Percentiles rank a stretch among this genome's conserved stretches.
Evolutionary conservation across 495 filamentous ascomycete species (phyloP).

Genomic region (Talaromyces nanjingensis): DNA sequence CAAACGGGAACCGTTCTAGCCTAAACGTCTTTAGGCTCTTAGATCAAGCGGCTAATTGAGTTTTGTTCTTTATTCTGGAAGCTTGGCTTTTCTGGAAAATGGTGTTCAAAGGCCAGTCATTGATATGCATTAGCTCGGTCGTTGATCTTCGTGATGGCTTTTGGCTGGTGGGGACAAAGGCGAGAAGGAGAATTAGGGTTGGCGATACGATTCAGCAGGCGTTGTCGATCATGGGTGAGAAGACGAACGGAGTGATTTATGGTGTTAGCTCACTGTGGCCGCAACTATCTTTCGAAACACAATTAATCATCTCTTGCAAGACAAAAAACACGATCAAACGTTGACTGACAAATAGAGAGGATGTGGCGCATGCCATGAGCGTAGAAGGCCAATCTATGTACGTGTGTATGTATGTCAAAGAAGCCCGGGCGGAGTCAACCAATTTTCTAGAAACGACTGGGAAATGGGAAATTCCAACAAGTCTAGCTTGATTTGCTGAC

Average conservation of each 20-base stretch:
- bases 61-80: not conserved
- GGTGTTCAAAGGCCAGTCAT: conserved; percentile 1
- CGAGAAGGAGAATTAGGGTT: not conserved
- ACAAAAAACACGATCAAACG: not conserved
- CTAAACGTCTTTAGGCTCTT: not conserved
- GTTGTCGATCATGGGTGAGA: not conserved
- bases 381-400: not conserved
- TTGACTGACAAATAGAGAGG: not conserved
- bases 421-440: not conserved
- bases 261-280: not conserved
- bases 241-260: not conserved
- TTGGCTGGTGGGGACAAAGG: not conserved
- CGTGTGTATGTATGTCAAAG: not conserved
- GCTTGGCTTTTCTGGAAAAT: not conserved
- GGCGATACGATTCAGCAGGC: not conserved
- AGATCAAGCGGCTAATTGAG: not conserved
- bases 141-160: conserved; percentile 3
- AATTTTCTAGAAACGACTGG: not conserved
- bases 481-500: not conserved
- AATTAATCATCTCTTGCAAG: not conserved
- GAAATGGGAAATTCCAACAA: not conserved
- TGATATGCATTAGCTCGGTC: conserved; percentile 4
- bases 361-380: not conserved
- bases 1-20: not conserved
- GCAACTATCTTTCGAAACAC: not conserved